Evolutionary conservation across 768 basidiomycete species (phyloP), one percentile per base, ranked within the genome.

Genomic region (Leccinum fibrillosum): DNA sequence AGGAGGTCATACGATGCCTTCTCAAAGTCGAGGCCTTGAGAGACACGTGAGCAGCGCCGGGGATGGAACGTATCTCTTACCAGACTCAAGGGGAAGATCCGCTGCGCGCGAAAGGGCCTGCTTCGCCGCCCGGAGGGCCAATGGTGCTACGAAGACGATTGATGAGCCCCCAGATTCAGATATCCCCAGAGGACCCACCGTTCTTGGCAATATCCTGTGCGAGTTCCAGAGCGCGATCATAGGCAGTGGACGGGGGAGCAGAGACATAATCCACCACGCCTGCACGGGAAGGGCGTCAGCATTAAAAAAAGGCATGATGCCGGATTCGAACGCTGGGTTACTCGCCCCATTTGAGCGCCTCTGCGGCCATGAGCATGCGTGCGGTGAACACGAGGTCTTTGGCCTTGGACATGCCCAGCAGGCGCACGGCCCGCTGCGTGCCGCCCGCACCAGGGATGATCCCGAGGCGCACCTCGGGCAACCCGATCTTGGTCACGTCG

Each of bases 401-500:
- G 6, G 93, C 89, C 69, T 84, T 89, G 32, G 92, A 80, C 30
- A 86, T 72, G 4, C 93, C 93, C 35, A 95, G 72, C 15, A 95
- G 73, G 28, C 92, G 83, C 4, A 91, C 83, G 4, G 86, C 82
- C 28, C 92, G 82, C 65, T 95, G 93, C 1, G 93, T 94, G 5
- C 92, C 93, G 4, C 93, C 93, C 21, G 92, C 92, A 49, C 92
- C 93, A 15, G 93, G 93, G 48, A 95, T 95, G 56, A 95, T 94
- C 86, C 93, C 55, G 80, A 85, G 75, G 32, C 77, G 74, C 7
- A 80, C 88, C 69, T 95, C 93, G 1, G 94, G 93, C 8, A 98
- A 76, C 7, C 94, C 92, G 51, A 98, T 89, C 74, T 93, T 94
- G 53, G 86, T 86, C 44, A 92, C 92, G 54, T 73, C 69, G 61